Base-by-base conservation (phyloP, 2,329 filamentous ascomycete genomes). In the Ceratocystis destructans region DNA sequence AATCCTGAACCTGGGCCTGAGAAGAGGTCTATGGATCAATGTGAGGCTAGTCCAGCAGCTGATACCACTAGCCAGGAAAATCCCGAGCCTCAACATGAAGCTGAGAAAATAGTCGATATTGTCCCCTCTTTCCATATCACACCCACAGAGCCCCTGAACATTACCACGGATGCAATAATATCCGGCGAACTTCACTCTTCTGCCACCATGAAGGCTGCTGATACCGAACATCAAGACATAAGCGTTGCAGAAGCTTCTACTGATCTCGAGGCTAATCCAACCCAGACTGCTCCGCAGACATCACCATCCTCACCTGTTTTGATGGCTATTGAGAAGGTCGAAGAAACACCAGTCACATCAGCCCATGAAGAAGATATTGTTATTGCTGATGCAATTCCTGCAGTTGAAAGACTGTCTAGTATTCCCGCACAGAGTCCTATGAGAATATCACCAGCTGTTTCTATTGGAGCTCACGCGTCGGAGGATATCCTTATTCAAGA, bases 311-410 rank as follows among this genome's bases (percentile, higher is more conserved):
- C 64, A 4, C 45, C 64, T 15, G 8, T 63, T 17, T 20, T 31
- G 3, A 61, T 50, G 61, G 28, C 55, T 31, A 50, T 63, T 20
- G 64, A 64, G 25, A 53, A 66, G 8, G 25, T 50, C 12, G 59
- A 63, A 45, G 33, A 57, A 17, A 10, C 57, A 12, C 12, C 5
- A 4, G 66, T 12, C 22, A 37, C 22, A 10, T 15, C 25, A 8
- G n/a, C 37, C 15, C n/a, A 46, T 5, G 62, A 68, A 33, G 57
- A 68, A 20, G 59, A 66, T 12, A 45, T 65, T 7, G 50, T 66
- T 22, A 53, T 66, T 20, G 48, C 64, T 12, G 55, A 68, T 61
- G 61, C 64, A 7, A 53, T 20, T 12, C 17, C 37, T 57, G n/a
- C 22, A 2, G 48, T 44, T 7, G 63, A 64, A 55, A 48, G 31